Evolutionary conservation across 495 filamentous ascomycete species (phyloP).

Genomic region (Clavariopsis aquatica): DNA sequence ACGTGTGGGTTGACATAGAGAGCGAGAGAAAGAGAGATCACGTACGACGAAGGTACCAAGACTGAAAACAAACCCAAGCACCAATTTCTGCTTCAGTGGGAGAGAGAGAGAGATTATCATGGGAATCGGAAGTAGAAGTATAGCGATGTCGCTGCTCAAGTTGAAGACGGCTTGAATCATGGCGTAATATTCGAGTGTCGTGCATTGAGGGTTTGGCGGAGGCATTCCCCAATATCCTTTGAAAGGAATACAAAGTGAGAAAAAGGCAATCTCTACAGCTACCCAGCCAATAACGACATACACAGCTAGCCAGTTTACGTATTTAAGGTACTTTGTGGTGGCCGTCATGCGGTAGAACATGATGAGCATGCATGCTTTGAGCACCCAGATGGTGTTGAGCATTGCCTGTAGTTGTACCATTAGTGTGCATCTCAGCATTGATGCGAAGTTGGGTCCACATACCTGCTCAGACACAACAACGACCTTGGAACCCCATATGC

Average conservation of each 20-base stretch:
- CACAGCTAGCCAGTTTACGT: constrained; percentile 28
- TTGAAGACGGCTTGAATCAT: constrained; percentile 38
- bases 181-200: constrained; percentile 34
- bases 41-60: constrained; percentile 40
- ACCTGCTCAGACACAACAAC: constrained; percentile 58
- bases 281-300: constrained; percentile 40
- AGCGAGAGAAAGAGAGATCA: neutral
- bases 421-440: neutral
- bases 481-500: constrained; percentile 57
- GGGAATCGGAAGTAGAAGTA: constrained; percentile 32
- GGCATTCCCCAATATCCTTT: constrained; percentile 42
- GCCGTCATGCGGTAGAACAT: constrained; percentile 48
- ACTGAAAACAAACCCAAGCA: constrained; percentile 33
- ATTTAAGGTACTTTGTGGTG: constrained; percentile 17
- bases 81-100: constrained; percentile 32
- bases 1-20: too few relatives aligned
- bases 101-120: constrained; percentile 27
- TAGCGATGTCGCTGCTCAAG: constrained; percentile 32
- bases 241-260: constrained; percentile 39
- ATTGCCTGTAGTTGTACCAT: constrained; percentile 42
- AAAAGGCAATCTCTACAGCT: constrained; percentile 38
- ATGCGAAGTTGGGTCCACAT: neutral
- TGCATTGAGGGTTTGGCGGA: constrained; percentile 38
- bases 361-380: constrained; percentile 59
- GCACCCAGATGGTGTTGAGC: constrained; percentile 52